Evolutionary conservation across 257 asterid genomes (phyloP).

Genomic region (Solanum piurae): DNA sequence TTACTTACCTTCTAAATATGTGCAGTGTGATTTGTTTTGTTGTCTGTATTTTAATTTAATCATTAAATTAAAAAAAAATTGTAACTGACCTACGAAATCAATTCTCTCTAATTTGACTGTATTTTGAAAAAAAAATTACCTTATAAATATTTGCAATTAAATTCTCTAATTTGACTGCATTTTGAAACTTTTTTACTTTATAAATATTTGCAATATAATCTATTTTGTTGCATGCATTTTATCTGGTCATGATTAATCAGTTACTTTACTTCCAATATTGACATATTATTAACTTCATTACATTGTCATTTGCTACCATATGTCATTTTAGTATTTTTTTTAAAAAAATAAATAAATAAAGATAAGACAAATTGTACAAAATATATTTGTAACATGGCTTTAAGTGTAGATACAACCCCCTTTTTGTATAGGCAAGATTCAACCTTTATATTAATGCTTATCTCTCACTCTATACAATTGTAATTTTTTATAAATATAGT

Average conservation of each 20-base stretch:
- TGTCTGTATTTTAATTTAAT: neutral
- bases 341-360: no score
- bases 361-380: neutral
- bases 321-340: neutral
- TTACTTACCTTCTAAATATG: neutral
- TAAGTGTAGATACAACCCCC: neutral
- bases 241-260: neutral
- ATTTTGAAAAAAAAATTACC: neutral
- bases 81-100: neutral
- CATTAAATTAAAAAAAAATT: neutral
- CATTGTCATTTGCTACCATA: neutral
- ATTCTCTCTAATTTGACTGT: neutral
- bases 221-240: neutral
- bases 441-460: neutral
- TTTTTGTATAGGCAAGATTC: neutral
- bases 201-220: neutral
- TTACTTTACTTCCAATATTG: neutral
- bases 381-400: neutral
- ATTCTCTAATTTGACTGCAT: neutral
- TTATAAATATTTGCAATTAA: neutral
- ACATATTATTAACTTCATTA: neutral
- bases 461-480: neutral
- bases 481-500: no score
- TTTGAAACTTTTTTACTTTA: neutral
- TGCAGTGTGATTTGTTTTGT: neutral